phyloP scores from a whole-genome alignment of 208 protist genomes.

The Acanthamoeba royreba region DNA sequence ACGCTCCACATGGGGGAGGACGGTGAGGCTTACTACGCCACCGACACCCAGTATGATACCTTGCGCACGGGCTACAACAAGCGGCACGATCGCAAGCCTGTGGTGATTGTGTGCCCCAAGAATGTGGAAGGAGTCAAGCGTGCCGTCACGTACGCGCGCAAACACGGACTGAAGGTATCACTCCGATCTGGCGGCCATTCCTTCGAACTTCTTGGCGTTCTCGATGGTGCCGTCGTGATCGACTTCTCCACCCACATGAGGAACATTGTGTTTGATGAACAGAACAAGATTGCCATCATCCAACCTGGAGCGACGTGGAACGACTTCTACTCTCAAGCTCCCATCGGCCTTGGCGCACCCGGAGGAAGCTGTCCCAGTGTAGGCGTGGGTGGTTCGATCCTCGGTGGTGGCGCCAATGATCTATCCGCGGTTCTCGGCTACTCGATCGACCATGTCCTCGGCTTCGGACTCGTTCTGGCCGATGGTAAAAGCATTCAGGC shows the following conservation, averaged over 20 bases:
- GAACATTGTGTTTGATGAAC: neutral
- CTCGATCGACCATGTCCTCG: constrained; percentile 49
- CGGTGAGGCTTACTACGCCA: too few species aligned
- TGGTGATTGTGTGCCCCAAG: constrained; percentile 12
- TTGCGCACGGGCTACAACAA: constrained; percentile 48
- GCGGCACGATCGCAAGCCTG: constrained; percentile 32
- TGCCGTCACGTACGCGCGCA: constrained; percentile 49
- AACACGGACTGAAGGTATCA: constrained; percentile 33
- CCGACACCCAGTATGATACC: constrained; percentile 18
- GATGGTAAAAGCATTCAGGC: constrained; percentile 36
- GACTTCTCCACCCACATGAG: constrained; percentile 60
- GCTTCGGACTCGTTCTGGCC: constrained; percentile 53
- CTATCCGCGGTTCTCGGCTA: constrained; percentile 44
- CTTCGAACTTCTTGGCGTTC: neutral
- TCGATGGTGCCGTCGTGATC: constrained; percentile 46
- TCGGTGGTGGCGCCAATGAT: constrained; percentile 55
- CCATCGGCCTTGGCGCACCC: neutral
- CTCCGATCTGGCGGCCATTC: constrained; percentile 55
- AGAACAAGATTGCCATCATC: neutral
- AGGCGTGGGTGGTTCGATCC: constrained; percentile 40
- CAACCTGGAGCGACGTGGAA: constrained; percentile 51
- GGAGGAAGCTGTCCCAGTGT: constrained; percentile 62
- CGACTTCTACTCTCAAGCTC: constrained; percentile 31
- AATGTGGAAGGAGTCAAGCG: neutral
- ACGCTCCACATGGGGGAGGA: too few species aligned